Base-by-base conservation (phyloP, 208 protist genomes). In the Crithidia mellificae region DNA sequence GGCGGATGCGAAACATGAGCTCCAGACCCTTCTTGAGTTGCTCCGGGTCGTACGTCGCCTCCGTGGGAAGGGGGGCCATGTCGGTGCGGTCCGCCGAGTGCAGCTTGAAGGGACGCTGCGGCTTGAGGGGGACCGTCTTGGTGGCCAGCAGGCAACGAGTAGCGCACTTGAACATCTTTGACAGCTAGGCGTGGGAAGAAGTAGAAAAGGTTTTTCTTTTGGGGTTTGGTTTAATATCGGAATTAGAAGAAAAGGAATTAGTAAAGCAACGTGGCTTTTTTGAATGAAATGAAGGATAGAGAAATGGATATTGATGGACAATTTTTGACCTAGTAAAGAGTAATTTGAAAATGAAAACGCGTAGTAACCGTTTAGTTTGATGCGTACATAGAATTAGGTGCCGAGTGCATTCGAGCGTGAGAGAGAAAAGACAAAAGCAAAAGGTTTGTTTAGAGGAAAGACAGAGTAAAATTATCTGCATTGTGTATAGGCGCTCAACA, bases 1-100 rank as follows among this genome's bases (percentile, higher is more conserved):
- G 92, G 61, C 98, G 90, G 64, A 98, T 97, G 38, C 83, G 73
- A 54, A 91, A 84, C 96, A 98, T 98, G 58, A 92, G 72, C 38
- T 78, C 80, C 55, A 96, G 96, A 25, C 50, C 51, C 70, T 88
- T 75, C 72, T 91, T 92, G 68, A 93, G 80, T 47, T 83, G 58
- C 64, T 92, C 87, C 1, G 85, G 24, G 65, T 93, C 87, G 76
- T 92, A 91, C 6, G 81, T 93, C 22, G 82, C 84, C 66, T 78
- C 68, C 14, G 87, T 92, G 17, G 87, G 87, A 50, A 93, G 67
- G 12, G 85, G 86, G 7, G 83, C 82, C 47, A 94, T 63, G 66
- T 92, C 84, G 34, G 68, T 80, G 68, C 84, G 82, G 58, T 68
- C 81, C 24, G 85, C 85, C 32, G 74, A 69, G 75, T 92, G 82